A percentile compares a stretch with the other conserved stretches of the same genome.
Conservation (phyloP, 2,329 filamentous ascomycete species). For the Lasiodiplodia sp. region DNA sequence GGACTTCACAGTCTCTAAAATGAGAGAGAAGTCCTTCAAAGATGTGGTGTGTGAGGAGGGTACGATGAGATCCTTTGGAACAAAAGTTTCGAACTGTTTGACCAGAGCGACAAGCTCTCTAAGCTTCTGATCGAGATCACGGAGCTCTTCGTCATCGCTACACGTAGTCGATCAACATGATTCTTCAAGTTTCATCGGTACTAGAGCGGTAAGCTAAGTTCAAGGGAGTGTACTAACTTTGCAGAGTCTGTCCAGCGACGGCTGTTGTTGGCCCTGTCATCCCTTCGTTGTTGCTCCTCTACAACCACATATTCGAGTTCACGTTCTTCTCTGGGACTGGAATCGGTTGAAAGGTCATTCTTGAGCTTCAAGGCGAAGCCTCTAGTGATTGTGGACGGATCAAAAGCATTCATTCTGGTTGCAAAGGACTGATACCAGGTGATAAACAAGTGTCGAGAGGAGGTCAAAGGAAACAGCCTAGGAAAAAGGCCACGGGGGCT, state of each 20-base stretch:
- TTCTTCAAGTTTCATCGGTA: no score
- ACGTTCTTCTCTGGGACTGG: fast-evolving
- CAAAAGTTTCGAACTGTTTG: background rate
- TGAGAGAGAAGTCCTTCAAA: background rate
- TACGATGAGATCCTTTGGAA: background rate
- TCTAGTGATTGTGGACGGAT: background rate
- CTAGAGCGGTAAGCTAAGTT: no score
- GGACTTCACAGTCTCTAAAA: background rate
- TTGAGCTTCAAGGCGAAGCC: background rate
- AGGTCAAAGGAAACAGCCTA: no score
- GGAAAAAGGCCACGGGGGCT: no score
- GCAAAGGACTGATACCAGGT: background rate
- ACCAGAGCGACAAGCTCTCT: background rate
- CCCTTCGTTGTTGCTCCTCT: background rate
- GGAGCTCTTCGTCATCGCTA: background rate
- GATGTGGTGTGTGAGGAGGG: background rate
- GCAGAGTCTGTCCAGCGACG: no score
- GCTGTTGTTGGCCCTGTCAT: no score
- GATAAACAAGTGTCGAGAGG: no score
- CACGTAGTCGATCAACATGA: no score
- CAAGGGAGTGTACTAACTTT: no score
- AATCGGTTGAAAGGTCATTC: background rate
- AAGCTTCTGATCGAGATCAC: background rate
- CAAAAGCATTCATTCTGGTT: background rate
- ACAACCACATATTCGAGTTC: background rate